Conservation (phyloP, 2,329 filamentous ascomycete species). For the Pseudogymnoascus sp. region DNA sequence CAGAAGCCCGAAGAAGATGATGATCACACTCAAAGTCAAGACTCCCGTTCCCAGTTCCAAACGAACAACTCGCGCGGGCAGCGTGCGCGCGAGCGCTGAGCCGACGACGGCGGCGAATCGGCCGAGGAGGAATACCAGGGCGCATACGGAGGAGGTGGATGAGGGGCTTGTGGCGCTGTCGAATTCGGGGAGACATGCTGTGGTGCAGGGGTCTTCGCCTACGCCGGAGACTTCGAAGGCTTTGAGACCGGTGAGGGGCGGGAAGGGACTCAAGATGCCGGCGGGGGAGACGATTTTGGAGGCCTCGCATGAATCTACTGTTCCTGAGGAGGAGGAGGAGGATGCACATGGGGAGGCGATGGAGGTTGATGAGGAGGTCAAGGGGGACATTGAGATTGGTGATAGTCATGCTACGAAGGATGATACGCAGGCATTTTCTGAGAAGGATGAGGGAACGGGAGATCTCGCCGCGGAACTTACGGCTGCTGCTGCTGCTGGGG, state of each 20-base stretch:
- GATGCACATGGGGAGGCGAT: constrained; percentile 18
- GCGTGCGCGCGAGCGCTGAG: constrained; percentile 19
- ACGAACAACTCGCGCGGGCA: constrained; percentile 23
- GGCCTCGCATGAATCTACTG: constrained; percentile 26
- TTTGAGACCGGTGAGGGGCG: constrained; percentile 20
- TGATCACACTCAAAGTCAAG: constrained; percentile 24
- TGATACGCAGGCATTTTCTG: constrained; percentile 7
- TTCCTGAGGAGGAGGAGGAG: constrained; percentile 20
- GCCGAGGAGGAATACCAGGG: constrained; percentile 23
- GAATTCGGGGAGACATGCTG: constrained; percentile 50
- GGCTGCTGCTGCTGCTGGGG: constrained; percentile 13
- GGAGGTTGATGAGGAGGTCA: constrained; percentile 17
- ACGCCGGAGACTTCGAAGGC: constrained; percentile 44
- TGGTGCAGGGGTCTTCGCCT: constrained; percentile 38
- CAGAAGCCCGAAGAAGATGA: constrained; percentile 11
- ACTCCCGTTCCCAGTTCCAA: constrained; percentile 15
- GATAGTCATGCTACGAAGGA: constrained; percentile 18
- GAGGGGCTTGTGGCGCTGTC: constrained; percentile 51
- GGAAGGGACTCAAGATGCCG: constrained; percentile 25
- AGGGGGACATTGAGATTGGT: constrained; percentile 7
- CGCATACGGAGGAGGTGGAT: constrained; percentile 38
- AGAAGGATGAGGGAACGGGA: neutral
- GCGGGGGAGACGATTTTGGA: constrained; percentile 26
- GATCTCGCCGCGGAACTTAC: constrained; percentile 11
- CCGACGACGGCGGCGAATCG: constrained; percentile 22